Evolutionary conservation across 768 basidiomycete species (phyloP), one percentile per base, ranked within the genome.

Genomic region (Lyophyllum semitale): DNA sequence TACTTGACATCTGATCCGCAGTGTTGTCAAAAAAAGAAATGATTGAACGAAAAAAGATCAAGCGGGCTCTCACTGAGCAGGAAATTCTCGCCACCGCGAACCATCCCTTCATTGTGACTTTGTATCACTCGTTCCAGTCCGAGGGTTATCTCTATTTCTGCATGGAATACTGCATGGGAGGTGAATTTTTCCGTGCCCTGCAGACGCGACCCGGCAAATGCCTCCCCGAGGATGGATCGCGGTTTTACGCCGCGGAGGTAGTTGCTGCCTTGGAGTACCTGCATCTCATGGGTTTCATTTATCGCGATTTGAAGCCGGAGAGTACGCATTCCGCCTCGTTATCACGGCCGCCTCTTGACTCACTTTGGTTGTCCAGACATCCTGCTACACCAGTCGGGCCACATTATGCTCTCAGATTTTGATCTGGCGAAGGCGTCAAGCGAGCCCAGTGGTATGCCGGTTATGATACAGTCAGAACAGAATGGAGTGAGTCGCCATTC

Each of bases 11-110:
- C 18, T 74, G 69, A 68, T 73, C 68, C 68, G 66, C 71, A 96
- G 97, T 99, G 22, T 79, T 99, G 42, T 97, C 95, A 48, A 98
- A 98, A 79, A 93, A 91, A 79, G 97, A 99, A 79, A 98, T 99
- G 96, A 95, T 99, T 71, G 94, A 96, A 76, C 87, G 97, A 65
- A 97, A 96, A 78, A 99, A 99, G 81, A 96, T 99, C 77, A 99
- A 99, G 73, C 87, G 97, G 58, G 97, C 96, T 8, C 71, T 99
- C 66, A 98, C 97, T 4, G 97, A 99, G 74, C 97, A 98, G 77
- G 97, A 98, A 73, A 99, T 99, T 62, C 83, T 99, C 40, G 96
- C 96, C 8, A 96, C 95, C 22, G 93, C 97, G 29, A 99, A 99
- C 67, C 97, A 98, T 69, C 97, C 97, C 1, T 99, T 99, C 81